Evolutionary conservation across 1,284 basidiomycete species (phyloP).

Genomic region (Puccinia polysora): DNA sequence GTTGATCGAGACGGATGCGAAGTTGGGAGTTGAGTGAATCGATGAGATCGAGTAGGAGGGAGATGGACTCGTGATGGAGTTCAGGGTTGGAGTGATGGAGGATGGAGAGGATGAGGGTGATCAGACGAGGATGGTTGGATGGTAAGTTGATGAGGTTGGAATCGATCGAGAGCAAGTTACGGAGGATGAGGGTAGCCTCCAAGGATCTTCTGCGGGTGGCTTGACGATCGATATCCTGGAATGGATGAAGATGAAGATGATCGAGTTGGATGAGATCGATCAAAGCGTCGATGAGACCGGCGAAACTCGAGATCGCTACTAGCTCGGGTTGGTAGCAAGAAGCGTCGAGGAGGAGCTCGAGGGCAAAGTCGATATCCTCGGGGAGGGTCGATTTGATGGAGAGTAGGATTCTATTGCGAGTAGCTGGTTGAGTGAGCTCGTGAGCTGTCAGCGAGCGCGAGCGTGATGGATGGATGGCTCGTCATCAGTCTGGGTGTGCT

Average conservation of each 20-base stretch:
- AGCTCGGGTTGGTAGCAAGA: slow-evolving; percentile 20
- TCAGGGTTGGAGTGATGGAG: background rate
- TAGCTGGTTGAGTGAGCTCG: slow-evolving; percentile 25
- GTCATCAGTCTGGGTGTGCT: no score
- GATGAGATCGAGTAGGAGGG: slow-evolving; percentile 63
- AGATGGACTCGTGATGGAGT: slow-evolving; percentile 9
- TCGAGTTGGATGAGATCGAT: slow-evolving; percentile 14
- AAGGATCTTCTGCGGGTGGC: slow-evolving; percentile 6
- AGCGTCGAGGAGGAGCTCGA: slow-evolving; percentile 13
- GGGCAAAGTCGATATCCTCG: slow-evolving; percentile 11
- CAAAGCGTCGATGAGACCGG: slow-evolving; percentile 18
- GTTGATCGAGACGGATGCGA: slow-evolving; percentile 16
- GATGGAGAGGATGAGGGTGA: background rate
- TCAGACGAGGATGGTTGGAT: slow-evolving; percentile 3
- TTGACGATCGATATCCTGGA: background rate
- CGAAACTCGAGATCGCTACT: slow-evolving; percentile 1
- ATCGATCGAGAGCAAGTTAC: slow-evolving; percentile 24
- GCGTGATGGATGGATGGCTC: no score
- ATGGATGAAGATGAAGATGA: background rate
- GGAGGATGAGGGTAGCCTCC: slow-evolving; percentile 21
- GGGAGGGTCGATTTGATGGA: slow-evolving; percentile 20
- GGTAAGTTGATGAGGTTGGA: background rate
- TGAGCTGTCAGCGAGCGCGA: background rate
- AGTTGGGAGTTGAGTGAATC: slow-evolving; percentile 56
- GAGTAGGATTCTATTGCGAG: slow-evolving; percentile 30